Percentiles rank a stretch among this genome's conserved stretches.
Conservation (phyloP, 768 basidiomycete genomes). For the Kwoniella sp. region DNA sequence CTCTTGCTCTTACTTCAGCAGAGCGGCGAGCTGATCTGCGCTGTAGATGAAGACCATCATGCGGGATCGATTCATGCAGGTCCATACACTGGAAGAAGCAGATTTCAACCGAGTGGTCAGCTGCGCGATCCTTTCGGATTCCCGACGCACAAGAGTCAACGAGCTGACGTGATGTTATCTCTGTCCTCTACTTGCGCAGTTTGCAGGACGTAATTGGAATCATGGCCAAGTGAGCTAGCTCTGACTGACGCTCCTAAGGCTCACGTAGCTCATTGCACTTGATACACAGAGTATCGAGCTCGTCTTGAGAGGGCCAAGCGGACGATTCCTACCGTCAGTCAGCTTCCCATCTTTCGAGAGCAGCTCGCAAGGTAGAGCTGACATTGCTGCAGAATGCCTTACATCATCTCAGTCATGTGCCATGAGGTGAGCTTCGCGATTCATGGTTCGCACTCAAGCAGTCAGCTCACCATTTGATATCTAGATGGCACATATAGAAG, state of each 20-base stretch:
- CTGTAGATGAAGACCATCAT: constrained; percentile 53
- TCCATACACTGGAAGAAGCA: constrained; percentile 53
- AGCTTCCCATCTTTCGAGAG: too few species aligned
- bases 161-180: background rate
- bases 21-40: background rate
- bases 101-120: constrained; percentile 48
- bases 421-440: constrained; percentile 51
- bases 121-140: background rate
- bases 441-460: too few species aligned
- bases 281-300: constrained; percentile 48
- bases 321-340: constrained; percentile 49
- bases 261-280: constrained; percentile 1
- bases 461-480: constrained; percentile 2
- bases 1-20: too few species aligned
- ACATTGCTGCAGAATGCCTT: constrained; percentile 35
- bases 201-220: constrained; percentile 56
- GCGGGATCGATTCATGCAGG: constrained; percentile 49
- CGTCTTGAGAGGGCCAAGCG: constrained; percentile 44
- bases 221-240: constrained; percentile 49
- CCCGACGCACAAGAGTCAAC: background rate
- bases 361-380: constrained; percentile 5
- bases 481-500: constrained; percentile 49
- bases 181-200: constrained; percentile 26
- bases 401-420: constrained; percentile 53
- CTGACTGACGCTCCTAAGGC: background rate